These are phyloP conservation scores for Collybiopsis luxurians DNA, from an alignment of 768 basidiomycete species.

Conservation along the genomic window DNA sequence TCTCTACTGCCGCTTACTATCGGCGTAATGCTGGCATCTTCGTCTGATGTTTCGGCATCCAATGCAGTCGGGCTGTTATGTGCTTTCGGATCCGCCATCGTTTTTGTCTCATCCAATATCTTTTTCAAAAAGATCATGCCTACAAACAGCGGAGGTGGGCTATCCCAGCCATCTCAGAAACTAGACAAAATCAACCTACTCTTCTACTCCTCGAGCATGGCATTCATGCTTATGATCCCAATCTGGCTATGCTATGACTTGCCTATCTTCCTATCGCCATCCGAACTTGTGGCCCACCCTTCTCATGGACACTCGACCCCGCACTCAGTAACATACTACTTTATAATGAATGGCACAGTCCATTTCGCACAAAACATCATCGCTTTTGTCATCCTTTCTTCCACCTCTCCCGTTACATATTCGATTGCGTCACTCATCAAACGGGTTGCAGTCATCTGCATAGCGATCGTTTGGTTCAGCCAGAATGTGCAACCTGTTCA, in stretches of 20 bases:
- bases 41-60: conserved; percentile 87
- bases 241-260: conserved; percentile 93
- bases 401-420: conserved; percentile 97
- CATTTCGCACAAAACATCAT: conserved; percentile 98
- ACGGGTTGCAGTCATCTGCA: conserved; percentile 96
- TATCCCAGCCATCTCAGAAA: conserved; percentile 54
- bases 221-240: conserved; percentile 95
- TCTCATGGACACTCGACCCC: conserved; percentile 42
- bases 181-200: conserved; percentile 97
- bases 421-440: conserved; percentile 98
- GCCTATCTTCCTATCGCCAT: conserved; percentile 54
- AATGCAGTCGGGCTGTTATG: conserved; percentile 86
- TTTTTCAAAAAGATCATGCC: conserved; percentile 99
- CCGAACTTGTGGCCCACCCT: conserved; percentile 42
- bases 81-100: conserved; percentile 94
- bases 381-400: conserved; percentile 93
- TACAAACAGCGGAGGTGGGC: conserved; percentile 38
- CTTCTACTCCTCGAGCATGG: conserved; percentile 91
- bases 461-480: conserved; percentile 96
- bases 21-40: conserved; percentile 97
- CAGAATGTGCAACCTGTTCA: conserved; percentile 84
- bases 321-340: conserved; percentile 75
- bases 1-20: conserved; percentile 93
- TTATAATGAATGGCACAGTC: conserved; percentile 91
- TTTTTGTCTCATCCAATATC: conserved; percentile 98